phyloP scores from a whole-genome alignment of 495 filamentous ascomycete species.

The Xylaria sp. region DNA sequence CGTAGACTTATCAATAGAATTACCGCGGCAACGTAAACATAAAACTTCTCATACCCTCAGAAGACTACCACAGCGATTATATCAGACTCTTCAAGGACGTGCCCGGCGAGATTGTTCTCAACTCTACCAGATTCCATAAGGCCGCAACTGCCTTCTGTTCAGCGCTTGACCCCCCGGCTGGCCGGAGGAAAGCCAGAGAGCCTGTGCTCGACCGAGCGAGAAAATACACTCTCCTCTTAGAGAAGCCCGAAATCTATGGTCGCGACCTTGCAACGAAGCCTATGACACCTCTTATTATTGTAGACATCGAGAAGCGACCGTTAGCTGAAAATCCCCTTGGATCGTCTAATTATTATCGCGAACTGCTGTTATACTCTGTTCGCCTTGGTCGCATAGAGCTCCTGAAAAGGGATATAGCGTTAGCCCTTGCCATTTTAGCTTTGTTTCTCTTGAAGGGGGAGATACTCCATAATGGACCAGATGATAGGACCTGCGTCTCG shows the following conservation, averaged over 20 bases:
- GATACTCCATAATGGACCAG: background rate
- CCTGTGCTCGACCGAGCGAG: constrained; percentile 12
- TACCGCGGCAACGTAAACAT: constrained; percentile 8
- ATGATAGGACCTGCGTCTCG: background rate
- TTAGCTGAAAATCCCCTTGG: background rate
- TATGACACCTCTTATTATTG: background rate
- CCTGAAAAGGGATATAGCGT: background rate
- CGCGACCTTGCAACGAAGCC: background rate
- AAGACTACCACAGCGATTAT: background rate
- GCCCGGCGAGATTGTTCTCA: constrained; percentile 13
- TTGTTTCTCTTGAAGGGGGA: constrained; percentile 9
- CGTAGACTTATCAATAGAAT: constrained; percentile 23
- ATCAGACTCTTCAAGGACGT: background rate
- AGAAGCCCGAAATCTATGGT: background rate
- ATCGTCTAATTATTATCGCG: background rate
- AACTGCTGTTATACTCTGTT: constrained; percentile 10
- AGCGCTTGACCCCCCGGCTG: background rate
- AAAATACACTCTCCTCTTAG: constrained; percentile 7
- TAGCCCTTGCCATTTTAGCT: background rate
- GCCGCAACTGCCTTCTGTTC: constrained; percentile 17
- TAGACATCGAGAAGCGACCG: background rate
- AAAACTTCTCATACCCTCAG: constrained; percentile 9
- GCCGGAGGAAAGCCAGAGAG: background rate
- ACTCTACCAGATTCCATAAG: constrained; percentile 15
- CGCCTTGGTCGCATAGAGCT: constrained; percentile 1